Percentiles rank a stretch among this genome's conserved stretches.
These are phyloP conservation scores for Vaccinium vitisidaea DNA, from an alignment of 148 eudicot species.

Conservation along the genomic window DNA sequence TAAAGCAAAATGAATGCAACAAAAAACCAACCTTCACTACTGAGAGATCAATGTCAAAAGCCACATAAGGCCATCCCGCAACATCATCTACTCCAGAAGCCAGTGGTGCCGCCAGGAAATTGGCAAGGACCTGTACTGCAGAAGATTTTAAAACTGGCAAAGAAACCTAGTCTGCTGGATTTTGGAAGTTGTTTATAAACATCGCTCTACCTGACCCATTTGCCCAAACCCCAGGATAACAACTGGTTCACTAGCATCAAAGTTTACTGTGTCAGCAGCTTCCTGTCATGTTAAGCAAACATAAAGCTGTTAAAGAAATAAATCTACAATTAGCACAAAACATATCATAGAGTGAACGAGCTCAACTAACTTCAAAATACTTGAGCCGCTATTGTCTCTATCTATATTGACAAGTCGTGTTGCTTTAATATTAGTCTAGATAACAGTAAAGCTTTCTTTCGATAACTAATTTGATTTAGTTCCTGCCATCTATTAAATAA, in stretches of 20 bases:
- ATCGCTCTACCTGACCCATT: slow-evolving; percentile 78
- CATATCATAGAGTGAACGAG: neutral
- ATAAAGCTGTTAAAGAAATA: neutral
- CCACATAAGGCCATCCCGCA: slow-evolving; percentile 84
- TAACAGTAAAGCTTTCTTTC: neutral
- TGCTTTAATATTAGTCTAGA: neutral
- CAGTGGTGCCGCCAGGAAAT: slow-evolving; percentile 79
- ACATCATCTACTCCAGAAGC: slow-evolving; percentile 63
- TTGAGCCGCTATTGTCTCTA: neutral
- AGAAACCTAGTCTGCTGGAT: neutral
- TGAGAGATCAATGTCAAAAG: slow-evolving; percentile 87
- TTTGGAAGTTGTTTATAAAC: neutral
- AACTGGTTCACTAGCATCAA: slow-evolving; percentile 79
- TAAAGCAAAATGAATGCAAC: neutral
- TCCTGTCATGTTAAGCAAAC: slow-evolving; percentile 41
- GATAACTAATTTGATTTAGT: neutral
- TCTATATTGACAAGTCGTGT: neutral
- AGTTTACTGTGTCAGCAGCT: slow-evolving; percentile 49
- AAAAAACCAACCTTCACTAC: slow-evolving; percentile 71
- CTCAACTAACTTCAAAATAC: neutral
- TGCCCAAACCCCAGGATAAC: slow-evolving; percentile 98
- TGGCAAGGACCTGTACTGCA: slow-evolving; percentile 78
- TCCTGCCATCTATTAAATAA: neutral
- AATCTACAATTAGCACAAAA: slow-evolving; percentile 7
- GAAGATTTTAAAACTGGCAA: neutral